Evolutionary conservation across 148 eudicot genomes (phyloP).

Genomic region (Chenopodium quinoa): DNA sequence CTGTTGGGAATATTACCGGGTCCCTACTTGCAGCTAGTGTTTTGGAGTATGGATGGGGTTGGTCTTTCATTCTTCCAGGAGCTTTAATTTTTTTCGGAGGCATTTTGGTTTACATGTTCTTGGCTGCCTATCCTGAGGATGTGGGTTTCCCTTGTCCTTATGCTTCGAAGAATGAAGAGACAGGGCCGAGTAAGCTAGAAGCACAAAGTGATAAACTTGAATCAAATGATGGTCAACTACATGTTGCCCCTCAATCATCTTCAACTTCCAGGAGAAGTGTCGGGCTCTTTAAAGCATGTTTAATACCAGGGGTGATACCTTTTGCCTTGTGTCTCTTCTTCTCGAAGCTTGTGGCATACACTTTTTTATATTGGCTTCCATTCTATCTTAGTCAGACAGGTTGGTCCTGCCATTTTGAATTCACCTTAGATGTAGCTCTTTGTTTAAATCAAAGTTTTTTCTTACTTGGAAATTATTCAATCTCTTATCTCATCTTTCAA

Average conservation of each 20-base stretch:
- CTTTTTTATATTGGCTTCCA: constrained; percentile 93
- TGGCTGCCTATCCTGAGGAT: constrained; percentile 94
- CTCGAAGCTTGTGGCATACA: constrained; percentile 95
- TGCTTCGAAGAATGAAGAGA: constrained; percentile 26
- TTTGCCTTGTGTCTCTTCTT: constrained; percentile 96
- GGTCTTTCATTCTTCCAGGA: constrained; percentile 86
- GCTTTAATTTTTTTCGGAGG: constrained; percentile 65
- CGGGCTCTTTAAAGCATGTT: constrained; percentile 74
- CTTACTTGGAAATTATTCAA: too few relatives aligned
- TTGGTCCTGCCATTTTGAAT: constrained; percentile 26
- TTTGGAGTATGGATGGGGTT: constrained; percentile 92
- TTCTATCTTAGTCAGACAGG: constrained; percentile 95
- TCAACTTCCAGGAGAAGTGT: constrained; percentile 57
- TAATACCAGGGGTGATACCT: constrained; percentile 91
- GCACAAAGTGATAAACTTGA: constrained; percentile 36
- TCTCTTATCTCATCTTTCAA: background rate
- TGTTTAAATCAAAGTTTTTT: constrained; percentile 8
- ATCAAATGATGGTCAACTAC: constrained; percentile 23
- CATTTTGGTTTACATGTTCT: constrained; percentile 63
- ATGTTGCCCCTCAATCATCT: constrained; percentile 12
- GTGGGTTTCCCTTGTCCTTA: constrained; percentile 63
- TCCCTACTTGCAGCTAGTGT: constrained; percentile 90
- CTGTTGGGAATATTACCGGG: constrained; percentile 85
- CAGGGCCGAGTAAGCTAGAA: constrained; percentile 42
- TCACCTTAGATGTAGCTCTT: constrained; percentile 2